Evolutionary conservation across 2,329 filamentous ascomycete species (phyloP).

Genomic region (Decorospora gaudefroyi): DNA sequence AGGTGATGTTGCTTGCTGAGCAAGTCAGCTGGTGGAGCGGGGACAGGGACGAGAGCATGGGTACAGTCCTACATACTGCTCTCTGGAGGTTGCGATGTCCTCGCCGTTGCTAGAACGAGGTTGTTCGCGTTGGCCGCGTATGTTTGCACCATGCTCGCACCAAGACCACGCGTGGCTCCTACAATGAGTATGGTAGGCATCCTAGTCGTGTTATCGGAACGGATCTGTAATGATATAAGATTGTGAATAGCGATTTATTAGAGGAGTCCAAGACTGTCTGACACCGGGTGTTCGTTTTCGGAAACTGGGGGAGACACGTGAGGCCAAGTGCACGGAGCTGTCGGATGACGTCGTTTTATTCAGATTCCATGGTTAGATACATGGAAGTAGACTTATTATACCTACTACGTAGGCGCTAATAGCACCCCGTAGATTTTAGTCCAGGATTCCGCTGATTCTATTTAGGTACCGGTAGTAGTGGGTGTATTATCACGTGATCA

Average conservation of each 20-base stretch:
- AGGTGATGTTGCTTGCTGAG: conserved; percentile 53
- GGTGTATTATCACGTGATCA: conserved; percentile 9
- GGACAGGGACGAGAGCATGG: neutral
- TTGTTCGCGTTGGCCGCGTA: conserved; percentile 57
- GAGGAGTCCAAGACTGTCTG: too few relatives aligned
- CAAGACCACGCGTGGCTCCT: conserved; percentile 70
- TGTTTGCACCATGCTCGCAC: conserved; percentile 62
- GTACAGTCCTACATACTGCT: conserved; percentile 35
- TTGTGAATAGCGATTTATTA: neutral
- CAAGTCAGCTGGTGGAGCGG: neutral
- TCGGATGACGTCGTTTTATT: neutral
- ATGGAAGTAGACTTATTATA: neutral
- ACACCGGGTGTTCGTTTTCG: too few relatives aligned
- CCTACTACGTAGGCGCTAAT: too few relatives aligned
- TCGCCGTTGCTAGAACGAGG: conserved; percentile 64
- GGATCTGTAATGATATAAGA: neutral
- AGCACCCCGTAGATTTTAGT: neutral
- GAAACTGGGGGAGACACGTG: too few relatives aligned
- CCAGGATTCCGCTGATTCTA: neutral
- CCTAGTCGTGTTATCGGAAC: neutral
- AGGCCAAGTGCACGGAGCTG: too few relatives aligned
- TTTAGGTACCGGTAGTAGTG: too few relatives aligned
- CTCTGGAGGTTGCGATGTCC: conserved; percentile 54
- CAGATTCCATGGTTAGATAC: neutral
- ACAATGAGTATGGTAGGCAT: conserved; percentile 62